phyloP scores from a whole-genome alignment of 768 basidiomycete genomes.

The Lactarius hatsudake region DNA sequence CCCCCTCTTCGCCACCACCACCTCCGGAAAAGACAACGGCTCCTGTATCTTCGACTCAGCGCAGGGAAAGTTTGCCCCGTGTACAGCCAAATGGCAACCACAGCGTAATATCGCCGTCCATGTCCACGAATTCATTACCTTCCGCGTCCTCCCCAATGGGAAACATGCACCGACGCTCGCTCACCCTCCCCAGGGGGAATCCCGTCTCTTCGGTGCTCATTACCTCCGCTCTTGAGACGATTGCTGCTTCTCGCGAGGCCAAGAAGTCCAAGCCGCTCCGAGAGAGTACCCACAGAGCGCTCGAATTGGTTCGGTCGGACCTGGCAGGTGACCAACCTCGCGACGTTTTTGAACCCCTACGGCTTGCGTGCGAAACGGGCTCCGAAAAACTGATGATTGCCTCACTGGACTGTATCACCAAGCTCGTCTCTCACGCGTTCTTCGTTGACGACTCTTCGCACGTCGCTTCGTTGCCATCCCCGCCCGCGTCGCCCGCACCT shows the following conservation, averaged over 20 bases:
- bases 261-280: constrained; percentile 75
- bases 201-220: constrained; percentile 79
- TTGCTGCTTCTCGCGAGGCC: constrained; percentile 85
- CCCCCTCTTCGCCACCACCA: constrained; percentile 18
- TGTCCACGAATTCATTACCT: constrained; percentile 26
- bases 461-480: constrained; percentile 54
- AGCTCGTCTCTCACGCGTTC: constrained; percentile 96
- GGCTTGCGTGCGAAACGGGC: constrained; percentile 92
- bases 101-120: constrained; percentile 14
- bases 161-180: constrained; percentile 36
- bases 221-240: constrained; percentile 80
- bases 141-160: constrained; percentile 25
- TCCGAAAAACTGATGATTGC: constrained; percentile 94
- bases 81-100: constrained; percentile 18
- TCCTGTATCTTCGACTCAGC: not conserved
- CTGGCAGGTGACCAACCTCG: constrained; percentile 73
- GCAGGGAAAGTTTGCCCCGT: constrained; percentile 19
- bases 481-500: constrained; percentile 68
- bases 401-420: constrained; percentile 95
- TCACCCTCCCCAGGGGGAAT: constrained; percentile 52
- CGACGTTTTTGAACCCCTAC: constrained; percentile 93
- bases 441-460: constrained; percentile 66
- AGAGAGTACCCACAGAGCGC: constrained; percentile 77
- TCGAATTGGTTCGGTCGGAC: constrained; percentile 77
- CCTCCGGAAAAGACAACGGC: constrained; percentile 16